Percentiles rank a stretch among this genome's conserved stretches.
phyloP scores from a whole-genome alignment of 2,329 filamentous ascomycete genomes.

The Aureobasidium sp. region DNA sequence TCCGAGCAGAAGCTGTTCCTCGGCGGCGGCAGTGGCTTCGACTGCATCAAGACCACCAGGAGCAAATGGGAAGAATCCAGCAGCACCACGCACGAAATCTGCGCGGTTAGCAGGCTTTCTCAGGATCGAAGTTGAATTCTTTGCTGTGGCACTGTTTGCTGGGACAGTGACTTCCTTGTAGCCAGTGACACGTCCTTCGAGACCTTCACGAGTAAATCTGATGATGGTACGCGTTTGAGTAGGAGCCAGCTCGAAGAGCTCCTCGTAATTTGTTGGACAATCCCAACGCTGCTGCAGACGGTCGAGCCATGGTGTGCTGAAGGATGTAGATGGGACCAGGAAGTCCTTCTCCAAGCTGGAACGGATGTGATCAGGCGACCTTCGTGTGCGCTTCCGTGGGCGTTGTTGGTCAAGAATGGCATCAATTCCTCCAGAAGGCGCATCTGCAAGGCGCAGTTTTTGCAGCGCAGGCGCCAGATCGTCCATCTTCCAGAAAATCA shows the following conservation, averaged over 20 bases:
- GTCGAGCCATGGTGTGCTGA: constrained; percentile 81
- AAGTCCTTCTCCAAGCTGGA: constrained; percentile 69
- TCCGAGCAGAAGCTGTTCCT: constrained; percentile 56
- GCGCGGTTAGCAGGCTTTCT: constrained; percentile 78
- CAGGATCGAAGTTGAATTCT: constrained; percentile 84
- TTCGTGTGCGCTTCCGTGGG: constrained; percentile 44
- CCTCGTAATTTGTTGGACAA: constrained; percentile 65
- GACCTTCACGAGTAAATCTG: constrained; percentile 79
- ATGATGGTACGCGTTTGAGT: constrained; percentile 94
- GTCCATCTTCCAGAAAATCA: constrained; percentile 1
- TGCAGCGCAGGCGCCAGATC: neutral
- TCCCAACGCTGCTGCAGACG: constrained; percentile 87
- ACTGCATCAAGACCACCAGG: constrained; percentile 83
- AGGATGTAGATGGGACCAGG: constrained; percentile 67
- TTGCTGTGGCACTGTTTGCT: constrained; percentile 79
- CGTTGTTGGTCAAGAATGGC: constrained; percentile 47
- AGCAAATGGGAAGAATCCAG: constrained; percentile 89
- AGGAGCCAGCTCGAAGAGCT: constrained; percentile 77
- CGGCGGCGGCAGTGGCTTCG: constrained; percentile 73
- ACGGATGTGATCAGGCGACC: constrained; percentile 53
- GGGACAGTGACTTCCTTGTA: constrained; percentile 93
- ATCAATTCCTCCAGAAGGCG: constrained; percentile 37
- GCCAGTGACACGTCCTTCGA: constrained; percentile 86
- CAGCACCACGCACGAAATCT: constrained; percentile 86
- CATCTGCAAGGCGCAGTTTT: neutral